Base-by-base conservation (phyloP, 208 protist genomes). In the Leishmania martiniquensis region DNA sequence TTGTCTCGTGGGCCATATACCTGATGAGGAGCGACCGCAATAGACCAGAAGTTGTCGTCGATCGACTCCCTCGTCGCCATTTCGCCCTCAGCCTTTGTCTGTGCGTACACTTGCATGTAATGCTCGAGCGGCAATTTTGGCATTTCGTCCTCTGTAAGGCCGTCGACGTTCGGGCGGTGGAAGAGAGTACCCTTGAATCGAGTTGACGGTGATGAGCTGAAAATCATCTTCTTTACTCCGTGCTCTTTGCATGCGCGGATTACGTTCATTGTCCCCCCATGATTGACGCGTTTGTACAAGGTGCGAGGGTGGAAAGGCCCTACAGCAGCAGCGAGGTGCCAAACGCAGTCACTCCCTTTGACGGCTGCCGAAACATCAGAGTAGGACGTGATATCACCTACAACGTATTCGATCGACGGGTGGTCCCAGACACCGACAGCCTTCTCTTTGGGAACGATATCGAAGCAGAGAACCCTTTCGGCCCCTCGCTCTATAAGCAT, bases 401-500 rank as follows among this genome's bases (percentile, higher is more conserved):
- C 85, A 34, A 98, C 81, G 70, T 98, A 99, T 70, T 97, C 90
- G 62, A 98, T 97, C 5, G 83, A 55, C 12, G 95, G 92, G 76
- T 98, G 84, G 22, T 89, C 52, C 94, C 94, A 98, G 20, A 88
- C 75, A 32, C 82, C 83, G 70, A 93, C 78, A 20, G 85, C 87
- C 68, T 92, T 93, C 55, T 95, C 89, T 54, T 89, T 87, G 0
- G 94, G 93, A 67, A 97, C 94, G 68, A 99, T 97, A 76, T 98
- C 95, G 81, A 98, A 97, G 84, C 87, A 92, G 2, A 97, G 86
- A 0, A 98, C 96, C 29, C 90, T 85, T 72, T 98, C 89, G 0
- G 97, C 96, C 20, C 97, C 98, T 49, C 97, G 90, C 84, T 99
- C 98, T 1, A 99, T 86, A 6, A 99, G 91, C 98, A 99, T 99